Evolutionary conservation across 352 stramenopile species (phyloP).

Genomic region (Pythium insidiosum): DNA sequence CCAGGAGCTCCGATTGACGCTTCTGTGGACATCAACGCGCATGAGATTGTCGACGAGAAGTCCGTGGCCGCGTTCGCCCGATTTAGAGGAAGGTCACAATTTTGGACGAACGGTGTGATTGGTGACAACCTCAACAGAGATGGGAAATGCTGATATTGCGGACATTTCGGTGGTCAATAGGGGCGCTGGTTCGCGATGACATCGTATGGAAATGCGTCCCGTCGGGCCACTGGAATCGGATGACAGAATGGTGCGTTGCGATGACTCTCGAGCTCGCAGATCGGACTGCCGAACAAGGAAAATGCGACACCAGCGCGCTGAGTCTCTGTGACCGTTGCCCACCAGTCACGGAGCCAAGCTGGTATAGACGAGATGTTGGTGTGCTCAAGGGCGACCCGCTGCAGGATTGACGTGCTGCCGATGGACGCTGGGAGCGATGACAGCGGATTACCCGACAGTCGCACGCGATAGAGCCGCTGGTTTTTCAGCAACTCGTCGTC

Average conservation of each 20-base stretch:
- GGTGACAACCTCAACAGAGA: no score
- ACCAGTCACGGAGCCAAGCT: background rate
- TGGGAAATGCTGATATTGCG: no score
- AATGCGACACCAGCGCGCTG: background rate
- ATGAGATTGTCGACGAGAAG: no score
- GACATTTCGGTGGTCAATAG: no score
- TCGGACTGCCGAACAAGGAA: no score
- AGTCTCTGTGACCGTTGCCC: background rate
- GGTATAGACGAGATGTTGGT: constrained; percentile 1
- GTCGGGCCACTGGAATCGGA: background rate
- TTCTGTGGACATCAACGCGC: no score
- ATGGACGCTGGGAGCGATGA: background rate
- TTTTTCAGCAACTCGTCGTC: background rate
- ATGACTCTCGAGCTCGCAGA: no score
- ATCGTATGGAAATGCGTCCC: background rate
- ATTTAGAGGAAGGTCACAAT: no score
- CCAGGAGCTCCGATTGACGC: no score
- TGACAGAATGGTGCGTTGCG: background rate
- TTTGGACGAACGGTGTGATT: no score
- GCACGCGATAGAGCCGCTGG: background rate
- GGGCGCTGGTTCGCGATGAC: background rate
- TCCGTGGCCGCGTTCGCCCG: no score
- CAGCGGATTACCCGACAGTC: constrained; percentile 5
- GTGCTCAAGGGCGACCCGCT: background rate
- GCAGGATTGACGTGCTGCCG: background rate